Evolutionary conservation across 2,329 filamentous ascomycete genomes (phyloP), one percentile per base, ranked within the genome.

Genomic region (Leptographium procerum): DNA sequence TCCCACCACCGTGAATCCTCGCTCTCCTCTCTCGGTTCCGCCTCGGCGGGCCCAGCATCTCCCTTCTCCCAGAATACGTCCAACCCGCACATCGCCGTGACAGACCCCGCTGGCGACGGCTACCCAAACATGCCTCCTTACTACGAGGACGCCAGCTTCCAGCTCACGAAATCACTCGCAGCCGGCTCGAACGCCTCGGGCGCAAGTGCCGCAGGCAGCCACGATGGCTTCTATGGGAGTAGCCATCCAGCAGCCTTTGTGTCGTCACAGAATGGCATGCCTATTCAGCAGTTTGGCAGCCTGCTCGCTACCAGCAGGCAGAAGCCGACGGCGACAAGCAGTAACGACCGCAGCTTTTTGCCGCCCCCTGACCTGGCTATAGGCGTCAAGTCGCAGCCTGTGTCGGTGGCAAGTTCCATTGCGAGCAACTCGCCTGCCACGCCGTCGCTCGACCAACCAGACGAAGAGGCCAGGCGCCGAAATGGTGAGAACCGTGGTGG

Each of bases 1-100:
- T 65, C 73, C 29, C 82, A 85, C 65, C 75, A 85, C 52, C 78
- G 82, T 63, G 81, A 85, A 62, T 81, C 82, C 2, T 85, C 82
- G 8, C 70, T 83, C 43, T 85, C 82, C 0, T 85, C 83, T 0
- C 65, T 84, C 47, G 81, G 79, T 13, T 85, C 82, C 0, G 75
- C 79, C 40, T 85, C 82, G 0, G 75, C 79, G 29, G 80, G 79
- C n/a, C 82, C 82, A 22, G 73, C 77, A 0, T 85, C 83, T 22
- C 82, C 82, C 4, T 85, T 75, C 67, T 77, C 75, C 45, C 72
- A 76, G 59, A 81, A 74, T 65, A 78, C 74, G 1, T 75, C 80
- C 43, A 81, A 83, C 61, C 82, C 82, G 2, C 80, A 83, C 10
- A 81, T 85, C 55, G 79, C 79, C 28, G 69, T 81, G 16, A 75